These are phyloP conservation scores for Cutaneotrichosporon dermatis DNA, from an alignment of 1,284 basidiomycete genomes.

Conservation along the genomic window DNA sequence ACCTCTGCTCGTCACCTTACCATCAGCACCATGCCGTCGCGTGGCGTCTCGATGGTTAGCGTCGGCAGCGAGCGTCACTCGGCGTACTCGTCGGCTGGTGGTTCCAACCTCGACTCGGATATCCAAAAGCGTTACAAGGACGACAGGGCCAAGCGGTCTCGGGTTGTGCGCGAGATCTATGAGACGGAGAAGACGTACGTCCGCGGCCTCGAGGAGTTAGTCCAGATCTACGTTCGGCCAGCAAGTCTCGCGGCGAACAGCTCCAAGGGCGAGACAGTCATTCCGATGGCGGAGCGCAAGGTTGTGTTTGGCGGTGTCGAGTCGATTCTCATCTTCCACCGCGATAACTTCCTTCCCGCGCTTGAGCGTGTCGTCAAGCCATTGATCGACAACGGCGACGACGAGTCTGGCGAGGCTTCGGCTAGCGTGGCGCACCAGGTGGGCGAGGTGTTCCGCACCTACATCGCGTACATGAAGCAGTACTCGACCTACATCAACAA, in stretches of 20 bases:
- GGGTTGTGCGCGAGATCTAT: slow-evolving; percentile 78
- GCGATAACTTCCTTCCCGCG: slow-evolving; percentile 83
- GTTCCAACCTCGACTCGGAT: slow-evolving; percentile 52
- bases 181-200: slow-evolving; percentile 96
- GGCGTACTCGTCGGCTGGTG: slow-evolving; percentile 5
- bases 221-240: slow-evolving; percentile 91
- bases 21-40: slow-evolving; percentile 10
- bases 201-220: slow-evolving; percentile 82
- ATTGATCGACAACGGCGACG: slow-evolving; percentile 59
- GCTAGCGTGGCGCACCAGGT: slow-evolving; percentile 72
- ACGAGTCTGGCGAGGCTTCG: slow-evolving; percentile 69
- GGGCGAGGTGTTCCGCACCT: slow-evolving; percentile 82
- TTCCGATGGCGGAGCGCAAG: slow-evolving; percentile 66
- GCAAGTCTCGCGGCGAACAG: slow-evolving; percentile 64
- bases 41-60: slow-evolving; percentile 25
- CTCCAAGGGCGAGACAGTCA: slow-evolving; percentile 67
- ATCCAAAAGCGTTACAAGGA: slow-evolving; percentile 71
- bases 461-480: slow-evolving; percentile 95
- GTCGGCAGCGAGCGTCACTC: slow-evolving; percentile 20
- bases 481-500: slow-evolving; percentile 97
- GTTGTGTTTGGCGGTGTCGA: slow-evolving; percentile 91
- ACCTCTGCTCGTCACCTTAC: slow-evolving; percentile 4
- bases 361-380: slow-evolving; percentile 70
- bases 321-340: slow-evolving; percentile 84
- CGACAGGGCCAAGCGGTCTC: slow-evolving; percentile 71